Base-by-base conservation (phyloP, 2,329 filamentous ascomycete genomes). In the Clonostachys chloroleuca region DNA sequence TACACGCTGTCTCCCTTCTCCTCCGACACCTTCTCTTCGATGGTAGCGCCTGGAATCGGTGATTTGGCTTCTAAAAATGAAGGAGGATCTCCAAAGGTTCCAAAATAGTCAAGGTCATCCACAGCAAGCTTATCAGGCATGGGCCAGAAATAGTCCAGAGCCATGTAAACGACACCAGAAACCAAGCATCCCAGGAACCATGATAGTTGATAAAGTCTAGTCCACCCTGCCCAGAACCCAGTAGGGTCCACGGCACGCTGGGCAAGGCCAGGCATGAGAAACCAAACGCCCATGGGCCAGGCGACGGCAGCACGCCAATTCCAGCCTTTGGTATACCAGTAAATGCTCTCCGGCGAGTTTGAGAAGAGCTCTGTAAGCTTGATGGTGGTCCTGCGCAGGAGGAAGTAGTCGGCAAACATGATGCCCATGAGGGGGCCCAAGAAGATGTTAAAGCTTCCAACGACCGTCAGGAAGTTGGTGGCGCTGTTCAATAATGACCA, bases 321-420 rank as follows among this genome's bases (percentile, higher is more conserved):
- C 43, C 54, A 48, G 2, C 56, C 57, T 6, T 49, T 46, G 10
- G 46, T 36, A 45, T 56, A 59, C 56, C 56, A 59, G 45, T 58
- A 59, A 5, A 58, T 47, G 34, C 54, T 56, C 12, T 39, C 5
- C 5, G 44, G 6, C 1, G 49, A 51, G 9, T 47, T 45, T 6
- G 49, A 49, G 42, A 64, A 68, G 4, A 69, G 53, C 40, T 67
- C 60, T n/a, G 60, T 65, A 6, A 69, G 58, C 42, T 65, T 65
- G 18, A 68, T 54, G 24, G 56, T 60, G 12, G 60, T 56, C 17
- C 56, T 59, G 24, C 64, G 62, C 5, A 68, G 43, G 37, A 68
- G 36, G 55, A 62, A 59, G 49, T 56, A 59, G 45, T 59, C 57
- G n/a, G 49, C 49, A 39, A 58, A 50, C 55, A 58, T 58, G 46